Evolutionary conservation across 257 asterid species (phyloP).

Genomic region (Forsythia suspensa): DNA sequence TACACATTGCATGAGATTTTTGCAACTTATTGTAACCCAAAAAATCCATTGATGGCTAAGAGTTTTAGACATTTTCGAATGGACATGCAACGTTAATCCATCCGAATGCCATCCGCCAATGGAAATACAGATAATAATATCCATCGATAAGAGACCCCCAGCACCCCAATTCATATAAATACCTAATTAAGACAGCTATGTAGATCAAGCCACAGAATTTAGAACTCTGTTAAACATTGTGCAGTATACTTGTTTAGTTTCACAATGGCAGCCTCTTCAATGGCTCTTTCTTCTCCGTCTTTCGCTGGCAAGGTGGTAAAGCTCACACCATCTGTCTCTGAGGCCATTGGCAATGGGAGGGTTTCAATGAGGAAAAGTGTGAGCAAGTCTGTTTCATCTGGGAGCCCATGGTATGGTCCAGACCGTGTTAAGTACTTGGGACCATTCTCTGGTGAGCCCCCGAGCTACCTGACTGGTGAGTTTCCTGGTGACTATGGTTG

Average conservation of each 20-base stretch:
- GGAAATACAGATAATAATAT: conserved; percentile 17
- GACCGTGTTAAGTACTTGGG: conserved; percentile 45
- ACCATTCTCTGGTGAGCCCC: conserved; percentile 45
- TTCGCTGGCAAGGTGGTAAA: conserved; percentile 9
- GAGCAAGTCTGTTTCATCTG: conserved; percentile 36
- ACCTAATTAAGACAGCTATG: neutral
- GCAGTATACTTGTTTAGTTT: no score
- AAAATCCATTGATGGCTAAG: conserved; percentile 3
- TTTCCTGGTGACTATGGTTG: conserved; percentile 54
- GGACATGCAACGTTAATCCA: neutral
- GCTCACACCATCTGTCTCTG: neutral
- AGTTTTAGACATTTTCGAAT: no score
- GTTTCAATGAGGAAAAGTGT: conserved; percentile 9
- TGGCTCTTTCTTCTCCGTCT: conserved; percentile 21
- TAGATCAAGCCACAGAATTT: neutral
- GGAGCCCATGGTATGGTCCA: conserved; percentile 51
- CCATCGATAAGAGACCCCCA: conserved; percentile 5
- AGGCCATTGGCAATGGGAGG: neutral
- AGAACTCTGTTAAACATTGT: no score
- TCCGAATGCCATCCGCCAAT: conserved; percentile 17
- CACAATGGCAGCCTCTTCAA: conserved; percentile 15
- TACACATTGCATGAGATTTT: neutral
- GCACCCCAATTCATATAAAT: neutral
- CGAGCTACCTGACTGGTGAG: conserved; percentile 47
- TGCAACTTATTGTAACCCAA: neutral